Base-by-base conservation (phyloP, 192 early-diverging fungal species). In the Podila verticillata region DNA sequence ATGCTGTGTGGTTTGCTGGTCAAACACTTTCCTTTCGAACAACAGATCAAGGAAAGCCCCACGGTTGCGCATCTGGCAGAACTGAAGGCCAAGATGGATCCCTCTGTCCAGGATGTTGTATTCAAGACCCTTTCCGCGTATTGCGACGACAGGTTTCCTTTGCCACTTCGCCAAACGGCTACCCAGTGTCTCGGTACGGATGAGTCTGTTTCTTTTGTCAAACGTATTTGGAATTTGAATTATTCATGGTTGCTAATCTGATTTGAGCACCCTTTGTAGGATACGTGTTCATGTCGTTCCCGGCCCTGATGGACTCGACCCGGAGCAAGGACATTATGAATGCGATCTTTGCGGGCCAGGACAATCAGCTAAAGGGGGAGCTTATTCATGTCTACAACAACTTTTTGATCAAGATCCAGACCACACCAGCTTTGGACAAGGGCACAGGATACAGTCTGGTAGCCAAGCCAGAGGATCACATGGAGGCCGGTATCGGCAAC, bases 11-110 rank as follows among this genome's bases (percentile, higher is more conserved):
- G 92, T 17, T 75, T 94, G 49, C 66, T 95, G 7, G 91, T 92
- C 49, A 88, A 92, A 31, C 75, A 95, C 65, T 96, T 94, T 88
- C 89, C 93, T 58, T 96, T 96, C 87, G 94, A 82, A 30, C 71
- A 73, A 48, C 61, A 48, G 0, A 66, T 68, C 22, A 51, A 56
- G 24, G 75, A 74, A 12, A 8, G 30, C 1, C 49, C 63, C 15
- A 51, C 63, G 56, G 68, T 67, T 17, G n/a, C 70, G 48, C 73
- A 86, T 29, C 80, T 83, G 7, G 31, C 68, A 30, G 67, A 82
- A 34, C 74, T 86, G 5, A 74, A 71, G 34, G 28, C 29, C 0
- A 60, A 39, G 22, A 72, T 82, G 74, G 7, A 4, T 0, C 74
- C 74, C 0, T 64, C 72, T 0, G 39, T 63, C 0, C 58, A 82